Conservation (phyloP, 352 stramenopile genomes). For the Globisporangium barbulae region DNA sequence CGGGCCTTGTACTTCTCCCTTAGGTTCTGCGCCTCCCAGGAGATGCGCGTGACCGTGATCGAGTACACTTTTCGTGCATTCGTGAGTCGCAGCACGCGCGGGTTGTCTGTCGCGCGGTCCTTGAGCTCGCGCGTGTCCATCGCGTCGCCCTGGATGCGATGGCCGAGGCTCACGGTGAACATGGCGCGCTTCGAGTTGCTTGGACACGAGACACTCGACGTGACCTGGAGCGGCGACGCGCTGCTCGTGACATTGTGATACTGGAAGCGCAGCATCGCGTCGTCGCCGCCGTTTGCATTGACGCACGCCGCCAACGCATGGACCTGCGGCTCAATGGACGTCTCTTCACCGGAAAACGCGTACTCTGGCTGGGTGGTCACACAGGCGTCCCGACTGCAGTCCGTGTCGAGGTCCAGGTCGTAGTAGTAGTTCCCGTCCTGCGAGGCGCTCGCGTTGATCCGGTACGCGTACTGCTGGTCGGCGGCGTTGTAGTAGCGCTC, state of each 20-base stretch:
- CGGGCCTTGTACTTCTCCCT: background rate
- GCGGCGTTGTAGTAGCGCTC: slow-evolving; percentile 1
- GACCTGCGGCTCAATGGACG: slow-evolving; percentile 3
- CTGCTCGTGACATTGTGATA: background rate
- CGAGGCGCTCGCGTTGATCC: background rate
- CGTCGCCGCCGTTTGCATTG: slow-evolving; percentile 1
- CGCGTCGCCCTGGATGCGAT: slow-evolving; percentile 7
- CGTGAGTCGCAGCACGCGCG: slow-evolving; percentile 1
- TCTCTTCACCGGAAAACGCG: background rate
- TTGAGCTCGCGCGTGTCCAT: background rate
- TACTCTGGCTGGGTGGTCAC: slow-evolving; percentile 2
- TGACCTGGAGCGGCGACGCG: background rate
- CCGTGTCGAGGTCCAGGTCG: background rate
- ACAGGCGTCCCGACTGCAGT: slow-evolving; percentile 3
- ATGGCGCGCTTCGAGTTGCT: slow-evolving; percentile 7
- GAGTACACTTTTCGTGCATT: slow-evolving; percentile 14
- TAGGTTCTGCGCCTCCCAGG: slow-evolving; percentile 2
- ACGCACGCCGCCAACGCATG: slow-evolving; percentile 3
- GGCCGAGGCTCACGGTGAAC: slow-evolving; percentile 4
- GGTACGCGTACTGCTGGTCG: slow-evolving; percentile 1
- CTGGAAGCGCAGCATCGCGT: slow-evolving; percentile 5
- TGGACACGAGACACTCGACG: background rate
- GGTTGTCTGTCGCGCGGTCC: background rate
- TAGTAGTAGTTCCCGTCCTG: slow-evolving; percentile 3
- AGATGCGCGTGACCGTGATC: slow-evolving; percentile 6